These are phyloP conservation scores for Acidiella bohemica DNA, from an alignment of 495 filamentous ascomycete species.

Conservation along the genomic window DNA sequence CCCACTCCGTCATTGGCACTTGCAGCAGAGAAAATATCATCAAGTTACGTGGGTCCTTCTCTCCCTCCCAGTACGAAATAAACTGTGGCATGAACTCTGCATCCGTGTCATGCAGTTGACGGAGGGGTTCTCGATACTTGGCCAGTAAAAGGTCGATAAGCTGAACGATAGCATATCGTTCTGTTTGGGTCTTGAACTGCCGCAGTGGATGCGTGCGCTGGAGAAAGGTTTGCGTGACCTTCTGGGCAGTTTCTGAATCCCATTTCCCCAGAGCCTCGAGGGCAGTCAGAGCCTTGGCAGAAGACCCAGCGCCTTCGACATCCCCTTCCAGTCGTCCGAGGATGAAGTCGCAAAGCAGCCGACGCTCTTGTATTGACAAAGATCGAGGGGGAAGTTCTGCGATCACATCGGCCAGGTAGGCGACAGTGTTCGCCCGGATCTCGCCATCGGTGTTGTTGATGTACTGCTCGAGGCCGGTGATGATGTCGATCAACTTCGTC, in stretches of 20 bases:
- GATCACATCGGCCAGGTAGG: slow-evolving; percentile 55
- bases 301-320: slow-evolving; percentile 26
- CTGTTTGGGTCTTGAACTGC: slow-evolving; percentile 41
- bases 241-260: slow-evolving; percentile 25
- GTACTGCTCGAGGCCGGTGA: slow-evolving; percentile 55
- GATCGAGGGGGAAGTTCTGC: slow-evolving; percentile 41
- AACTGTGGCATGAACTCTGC: slow-evolving; percentile 46
- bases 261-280: slow-evolving; percentile 30
- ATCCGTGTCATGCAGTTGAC: slow-evolving; percentile 21
- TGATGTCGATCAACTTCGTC: slow-evolving; percentile 49
- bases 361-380: slow-evolving; percentile 52
- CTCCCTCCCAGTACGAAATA: slow-evolving; percentile 55
- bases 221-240: slow-evolving; percentile 26
- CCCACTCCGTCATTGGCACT: slow-evolving; percentile 63
- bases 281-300: slow-evolving; percentile 24
- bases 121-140: slow-evolving; percentile 40
- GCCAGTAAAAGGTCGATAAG: slow-evolving; percentile 53
- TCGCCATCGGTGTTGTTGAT: slow-evolving; percentile 50
- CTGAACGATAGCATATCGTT: slow-evolving; percentile 51
- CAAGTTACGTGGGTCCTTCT: slow-evolving; percentile 65
- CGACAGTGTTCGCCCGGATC: slow-evolving; percentile 50
- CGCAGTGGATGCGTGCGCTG: slow-evolving; percentile 27
- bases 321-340: slow-evolving; percentile 29
- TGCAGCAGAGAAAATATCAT: slow-evolving; percentile 67
- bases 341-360: slow-evolving; percentile 30